Base-by-base conservation (phyloP, 331 rosid genomes). In the Arachis monticola region DNA sequence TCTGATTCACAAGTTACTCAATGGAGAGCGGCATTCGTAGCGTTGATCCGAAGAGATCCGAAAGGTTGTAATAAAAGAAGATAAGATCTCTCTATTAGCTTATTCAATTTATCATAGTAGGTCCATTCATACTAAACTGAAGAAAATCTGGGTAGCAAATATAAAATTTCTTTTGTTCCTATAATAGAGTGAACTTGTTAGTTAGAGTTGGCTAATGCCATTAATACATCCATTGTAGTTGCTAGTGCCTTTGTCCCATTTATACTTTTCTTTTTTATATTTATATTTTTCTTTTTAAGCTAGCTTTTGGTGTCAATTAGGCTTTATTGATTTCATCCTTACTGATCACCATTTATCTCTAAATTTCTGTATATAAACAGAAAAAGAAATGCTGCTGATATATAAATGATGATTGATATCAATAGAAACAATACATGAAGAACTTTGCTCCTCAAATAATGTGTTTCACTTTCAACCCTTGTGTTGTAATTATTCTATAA, bases 1-100 rank as follows among this genome's bases (percentile, higher is more conserved):
- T 79, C 89, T 11, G 85, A 86, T 42, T 78, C 75, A 58, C 78
- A 71, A n/a, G 69, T 76, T 58, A 44, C 58, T 13, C 70, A 79
- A 74, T 77, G 84, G 82, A 85, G 91, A 79, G 57, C 50, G 75
- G 79, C 83, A 38, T 76, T 83, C 47, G 22, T 78, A n/a, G 40
- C 44, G 5, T 60, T 89, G 87, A 86, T 91, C n/a, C 7, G 90
- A 86, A 73, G 85, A 93, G 83, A 83, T 81, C 72, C 87, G 73
- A 76, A 85, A 70, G 75, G 55, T 70, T 76, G 84, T 79, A 81
- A 83, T 83, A 73, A 73, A 70, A 1, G 10, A 14, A 80, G 75
- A 79, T 58, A 73, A 72, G 79, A 73, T 69, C 69, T 72, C 73
- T 68, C 57, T 80, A n/a, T n/a, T n/a, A n/a, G n/a, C n/a, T n/a